Evolutionary conservation across 208 protist species (phyloP), one percentile per base, ranked within the genome.

Genomic region (Acanthamoeba healyi): DNA sequence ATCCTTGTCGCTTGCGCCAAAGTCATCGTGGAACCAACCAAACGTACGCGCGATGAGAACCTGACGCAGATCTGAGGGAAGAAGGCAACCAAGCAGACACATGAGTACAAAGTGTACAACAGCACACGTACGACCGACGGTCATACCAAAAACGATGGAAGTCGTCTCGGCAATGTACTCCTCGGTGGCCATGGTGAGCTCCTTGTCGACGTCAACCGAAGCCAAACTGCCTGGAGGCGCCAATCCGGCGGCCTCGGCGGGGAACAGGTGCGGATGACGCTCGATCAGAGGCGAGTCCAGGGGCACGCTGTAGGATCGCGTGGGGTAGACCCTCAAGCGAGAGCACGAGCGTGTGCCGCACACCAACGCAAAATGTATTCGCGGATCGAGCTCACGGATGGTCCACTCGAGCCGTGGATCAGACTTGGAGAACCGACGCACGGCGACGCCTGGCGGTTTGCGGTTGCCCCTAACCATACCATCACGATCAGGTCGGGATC

Each of bases 1-100:
- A 22, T 91, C 84, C 40, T 91, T 65, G 56, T 91, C 84, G 34
- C 24, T 91, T 24, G 32, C 36, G 19, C 84, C 84, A 32, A 91
- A 91, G 36, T 91, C 84, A 15, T 91, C 84, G 49, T 72, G 84
- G 36, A 91, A 91, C 84, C 84, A 91, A 15, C 84, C 84, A n/a
- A 91, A 91, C 24, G 58, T 72, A 15, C 84, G 84, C 1, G 84
- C 84, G 22, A 91, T 91, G 6, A 91, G 15, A 5, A 91, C 40
- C 15, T 91, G 84, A 2, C 58, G 49, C 54, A 72, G 24, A 26
- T 91, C 84, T 65, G 56, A 0, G 22, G 29, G 14, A 46, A 44
- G 67, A n/a, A 38, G 67, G 67, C 12, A 26, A 19, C 44, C 44
- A 49, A 4, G 44, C 44, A 26, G 54, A 26, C 22, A 15, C n/a